Base-by-base conservation (phyloP, 306 rosid species). In the Crataegus laevigata region DNA sequence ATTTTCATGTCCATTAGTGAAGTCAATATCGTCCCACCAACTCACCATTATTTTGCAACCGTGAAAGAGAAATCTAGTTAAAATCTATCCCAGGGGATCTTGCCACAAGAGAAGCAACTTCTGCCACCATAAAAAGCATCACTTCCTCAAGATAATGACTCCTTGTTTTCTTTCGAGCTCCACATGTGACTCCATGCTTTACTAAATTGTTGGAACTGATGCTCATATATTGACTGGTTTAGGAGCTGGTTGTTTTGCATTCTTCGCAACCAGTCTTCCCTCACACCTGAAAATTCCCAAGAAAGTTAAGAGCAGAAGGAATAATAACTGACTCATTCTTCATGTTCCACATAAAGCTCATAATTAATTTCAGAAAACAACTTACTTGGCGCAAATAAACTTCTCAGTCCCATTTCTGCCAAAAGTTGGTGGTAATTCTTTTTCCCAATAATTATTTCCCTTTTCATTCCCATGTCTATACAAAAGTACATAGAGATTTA, bases 331-430 rank as follows among this genome's bases (percentile, higher is more conserved):
- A 82, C 83, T 59, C 40, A 11, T 66, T 82, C 62, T 74, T 30
- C 24, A 12, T 15, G 45, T 17, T 75, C 50, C 61, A 47, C 78
- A 52, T 51, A 71, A 51, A 62, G 66, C 66, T 32, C 68, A 77
- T 59, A 66, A 61, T 74, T 80, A 78, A 72, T 70, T 81, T 71
- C 38, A 52, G 63, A 81, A 61, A 42, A 71, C 4, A 50, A 25
- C 60, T 85, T 91, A 91, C 98, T 91, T 93, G 84, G 87, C 79
- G n/a, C n/a, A n/a, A n/a, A n/a, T n/a, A n/a, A n/a, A n/a, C n/a
- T n/a, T n/a, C n/a, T n/a, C n/a, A n/a, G n/a, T n/a, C n/a, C n/a
- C n/a, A n/a, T n/a, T n/a, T n/a, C n/a, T n/a, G n/a, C n/a, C n/a
- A n/a, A n/a, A n/a, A n/a, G n/a, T n/a, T n/a, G n/a, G n/a, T n/a